Evolutionary conservation across 805 yeast species (phyloP), one percentile per base, ranked within the genome.

Genomic region (Hanseniaspora hatyaiensis): DNA sequence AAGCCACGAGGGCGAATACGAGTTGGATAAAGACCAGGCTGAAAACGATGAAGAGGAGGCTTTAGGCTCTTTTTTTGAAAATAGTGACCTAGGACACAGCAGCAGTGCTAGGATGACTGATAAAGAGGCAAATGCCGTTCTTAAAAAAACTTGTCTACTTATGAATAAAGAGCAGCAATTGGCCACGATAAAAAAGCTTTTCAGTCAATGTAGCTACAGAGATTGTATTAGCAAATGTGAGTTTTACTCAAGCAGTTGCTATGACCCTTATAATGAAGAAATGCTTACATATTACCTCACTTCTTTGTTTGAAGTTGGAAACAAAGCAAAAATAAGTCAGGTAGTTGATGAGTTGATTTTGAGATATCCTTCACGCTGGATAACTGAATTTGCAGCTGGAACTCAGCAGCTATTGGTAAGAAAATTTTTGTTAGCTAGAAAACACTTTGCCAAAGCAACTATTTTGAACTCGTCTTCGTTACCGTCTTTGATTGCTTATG

Each of bases 401-500:
- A 78, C 85, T 2, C 89, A 92, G 64, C 92, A 92, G 60, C 67
- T 89, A 53, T 70, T 87, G 4, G 78, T 81, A 4, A 73, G 72
- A 51, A 81, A 81, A 59, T 69, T 83, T 11, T 62, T 78, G 5
- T 96, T 88, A 53, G 95, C 97, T 0, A 70, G 98, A 51, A 74
- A 82, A 53, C 86, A 75, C 59, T 92, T 87, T 64, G 80, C 92
- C 34, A 87, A 85, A 60, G 88, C 96, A 0, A 85, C 96, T 1
- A 70, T 87, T 54, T 63, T 88, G 51, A 82, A 86, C 57, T 94
- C 98, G 2, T 83, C 80, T 54, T 87, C 84, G 65, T 94, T 92
- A 0, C 89, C 84, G 45, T 95, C 97, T 1, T 92, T 98, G 98
- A 78, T 92, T 29, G 98, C 96, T 2, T 92, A 92, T 66, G 97